phyloP scores from a whole-genome alignment of 1,139 yeast species.

The Saccharomyces pastorianus region DNA sequence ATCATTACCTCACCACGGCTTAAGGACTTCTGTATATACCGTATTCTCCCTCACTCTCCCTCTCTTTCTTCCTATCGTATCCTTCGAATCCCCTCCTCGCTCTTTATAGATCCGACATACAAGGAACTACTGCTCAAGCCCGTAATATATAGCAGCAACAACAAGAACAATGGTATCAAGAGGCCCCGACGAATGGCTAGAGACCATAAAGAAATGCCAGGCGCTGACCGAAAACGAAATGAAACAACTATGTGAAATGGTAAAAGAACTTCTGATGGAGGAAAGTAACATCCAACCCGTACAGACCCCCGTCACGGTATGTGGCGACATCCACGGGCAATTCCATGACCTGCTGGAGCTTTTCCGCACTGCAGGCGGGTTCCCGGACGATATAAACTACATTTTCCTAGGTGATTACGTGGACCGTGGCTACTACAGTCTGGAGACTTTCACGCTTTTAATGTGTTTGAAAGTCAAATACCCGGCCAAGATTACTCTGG shows the following conservation, averaged over 20 bases:
- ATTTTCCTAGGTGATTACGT: conserved; percentile 92
- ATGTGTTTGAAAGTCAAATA: conserved; percentile 85
- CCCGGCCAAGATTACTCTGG: conserved; percentile 79
- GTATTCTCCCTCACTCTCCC: not conserved
- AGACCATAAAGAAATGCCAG: conserved; percentile 82
- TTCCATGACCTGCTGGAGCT: conserved; percentile 89
- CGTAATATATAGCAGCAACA: not conserved
- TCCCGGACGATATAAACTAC: conserved; percentile 72
- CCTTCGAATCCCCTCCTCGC: not conserved
- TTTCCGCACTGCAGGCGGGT: conserved; percentile 88
- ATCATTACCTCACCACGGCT: not conserved
- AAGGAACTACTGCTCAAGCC: not conserved
- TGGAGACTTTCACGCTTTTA: conserved; percentile 84
- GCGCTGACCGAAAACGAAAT: conserved; percentile 86
- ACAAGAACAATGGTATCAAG: conserved; percentile 55
- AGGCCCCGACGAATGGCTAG: conserved; percentile 96
- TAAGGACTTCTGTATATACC: not conserved
- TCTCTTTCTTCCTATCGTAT: not conserved
- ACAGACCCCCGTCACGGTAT: conserved; percentile 93
- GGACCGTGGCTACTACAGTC: conserved; percentile 89
- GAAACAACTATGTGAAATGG: conserved; percentile 93
- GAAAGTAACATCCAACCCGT: conserved; percentile 96
- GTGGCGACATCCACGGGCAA: conserved; percentile 98
- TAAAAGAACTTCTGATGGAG: conserved; percentile 82
- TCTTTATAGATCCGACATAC: not conserved